Percentiles rank a stretch among this genome's conserved stretches.
These are phyloP conservation scores for Paratinospora sagittata DNA, from an alignment of 164 flowering plant genomes.

Conservation along the genomic window DNA sequence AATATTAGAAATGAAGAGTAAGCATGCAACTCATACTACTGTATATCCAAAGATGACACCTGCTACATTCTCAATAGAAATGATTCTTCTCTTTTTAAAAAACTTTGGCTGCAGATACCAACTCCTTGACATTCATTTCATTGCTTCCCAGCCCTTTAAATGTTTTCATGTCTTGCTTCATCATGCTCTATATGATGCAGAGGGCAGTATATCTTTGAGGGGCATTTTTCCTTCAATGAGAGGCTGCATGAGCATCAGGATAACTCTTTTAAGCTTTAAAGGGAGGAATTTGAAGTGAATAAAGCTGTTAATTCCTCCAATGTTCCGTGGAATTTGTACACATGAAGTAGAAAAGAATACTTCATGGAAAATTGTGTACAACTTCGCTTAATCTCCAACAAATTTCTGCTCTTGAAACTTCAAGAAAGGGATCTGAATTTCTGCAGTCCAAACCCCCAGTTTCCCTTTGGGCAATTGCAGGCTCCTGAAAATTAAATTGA, in stretches of 20 bases:
- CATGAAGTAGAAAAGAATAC: no score
- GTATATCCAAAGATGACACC: no score
- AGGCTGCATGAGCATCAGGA: not conserved
- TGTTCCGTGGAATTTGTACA: not conserved
- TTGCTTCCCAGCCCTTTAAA: not conserved
- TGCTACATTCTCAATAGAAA: not conserved
- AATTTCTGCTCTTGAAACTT: no score
- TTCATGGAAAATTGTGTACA: no score
- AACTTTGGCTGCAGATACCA: not conserved
- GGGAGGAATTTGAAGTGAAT: not conserved
- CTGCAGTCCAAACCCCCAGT: no score
- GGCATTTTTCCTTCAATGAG: not conserved
- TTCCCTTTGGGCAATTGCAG: no score
- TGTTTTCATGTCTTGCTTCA: not conserved
- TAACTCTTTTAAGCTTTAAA: not conserved
- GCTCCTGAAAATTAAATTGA: no score
- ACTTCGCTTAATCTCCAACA: no score
- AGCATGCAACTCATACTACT: not conserved
- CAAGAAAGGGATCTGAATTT: no score
- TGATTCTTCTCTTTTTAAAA: not conserved
- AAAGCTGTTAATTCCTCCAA: not conserved
- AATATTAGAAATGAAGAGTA: no score
- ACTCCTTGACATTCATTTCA: not conserved
- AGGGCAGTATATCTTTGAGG: not conserved
- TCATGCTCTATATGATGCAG: not conserved